Evolutionary conservation across 1,284 basidiomycete species (phyloP).

Genomic region (Inonotus hispidus): DNA sequence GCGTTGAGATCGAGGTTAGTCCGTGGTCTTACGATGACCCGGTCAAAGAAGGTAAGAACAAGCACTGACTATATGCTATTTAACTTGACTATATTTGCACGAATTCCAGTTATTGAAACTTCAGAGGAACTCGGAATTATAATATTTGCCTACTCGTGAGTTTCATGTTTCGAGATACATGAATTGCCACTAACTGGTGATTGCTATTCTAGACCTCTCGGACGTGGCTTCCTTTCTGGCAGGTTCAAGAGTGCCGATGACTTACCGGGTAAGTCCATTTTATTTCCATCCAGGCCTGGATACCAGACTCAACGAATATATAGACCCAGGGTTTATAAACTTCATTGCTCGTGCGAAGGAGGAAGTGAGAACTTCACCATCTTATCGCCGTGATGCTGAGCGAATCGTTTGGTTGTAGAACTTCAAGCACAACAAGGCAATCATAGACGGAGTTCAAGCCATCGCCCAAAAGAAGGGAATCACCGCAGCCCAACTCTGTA

Average conservation of each 20-base stretch:
- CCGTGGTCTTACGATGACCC: conserved; percentile 45
- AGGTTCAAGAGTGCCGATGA: conserved; percentile 43
- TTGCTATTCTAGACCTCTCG: conserved; percentile 40
- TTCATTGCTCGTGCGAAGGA: conserved; percentile 19
- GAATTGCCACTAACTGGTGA: not conserved
- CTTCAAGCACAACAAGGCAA: conserved; percentile 46
- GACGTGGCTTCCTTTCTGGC: conserved; percentile 54
- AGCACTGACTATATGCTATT: not conserved
- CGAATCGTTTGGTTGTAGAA: conserved; percentile 26
- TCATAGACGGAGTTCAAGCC: conserved; percentile 41
- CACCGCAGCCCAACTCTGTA: conserved; percentile 48
- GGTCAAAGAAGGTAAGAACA: conserved; percentile 30
- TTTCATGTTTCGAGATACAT: not conserved
- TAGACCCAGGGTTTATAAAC: conserved; percentile 25
- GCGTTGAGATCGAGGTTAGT: conserved; percentile 50
- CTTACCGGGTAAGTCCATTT: conserved; percentile 31
- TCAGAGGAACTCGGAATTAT: conserved; percentile 44
- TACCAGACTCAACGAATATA: conserved; percentile 6
- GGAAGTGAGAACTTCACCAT: conserved; percentile 23
- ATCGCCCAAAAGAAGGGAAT: conserved; percentile 43
- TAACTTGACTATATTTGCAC: conserved; percentile 21
- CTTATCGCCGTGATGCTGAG: not conserved
- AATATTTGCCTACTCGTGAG: conserved; percentile 49
- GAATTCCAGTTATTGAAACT: conserved; percentile 32
- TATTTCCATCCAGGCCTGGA: no score